Base-by-base conservation (phyloP, 73 alveolate species). In the Blepharisma japonicum region DNA sequence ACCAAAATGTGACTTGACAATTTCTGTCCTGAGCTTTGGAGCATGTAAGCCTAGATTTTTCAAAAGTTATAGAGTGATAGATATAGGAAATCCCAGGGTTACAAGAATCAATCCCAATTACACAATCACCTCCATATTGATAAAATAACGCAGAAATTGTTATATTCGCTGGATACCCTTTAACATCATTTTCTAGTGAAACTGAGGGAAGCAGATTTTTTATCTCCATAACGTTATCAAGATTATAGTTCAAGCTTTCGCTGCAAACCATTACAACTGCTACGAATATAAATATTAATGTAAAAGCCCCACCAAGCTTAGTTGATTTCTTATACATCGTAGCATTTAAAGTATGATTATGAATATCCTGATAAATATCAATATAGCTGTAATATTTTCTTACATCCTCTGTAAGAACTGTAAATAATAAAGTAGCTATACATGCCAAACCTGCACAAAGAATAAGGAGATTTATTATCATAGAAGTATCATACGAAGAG, bases 61-160 rank as follows among this genome's bases (percentile, higher is more conserved):
- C 42, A 32, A 32, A 32, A 32, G 42, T 1, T 32, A 32, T 32
- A 32, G 42, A 32, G 42, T 32, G 42, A 32, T 32, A 3, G 3
- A 3, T 32, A 32, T 32, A 32, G 3, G 42, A 32, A 32, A 32
- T 32, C 42, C 42, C 42, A 1, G 0, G 42, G 42, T 32, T 32
- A 32, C 42, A 32, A 32, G 42, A 32, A 32, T 32, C 42, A 32
- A 32, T 32, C 42, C 42, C 42, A 32, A 20, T 4, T 61, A 18
- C 47, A 61, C 74, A 61, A 25, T 14, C 5, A 0, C 74, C 74
- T 61, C 74, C 74, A 61, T 18, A 61, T 2, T 18, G 18, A 61
- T 61, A 14, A 8, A 61, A 61, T 14, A 9, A 3, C 18, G 14
- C 14, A 14, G 14, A 11, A 20, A 25, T 5, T 9, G 74, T 18